Evolutionary conservation across 2,329 filamentous ascomycete species (phyloP), one percentile per base, ranked within the genome.

Genomic region (Monosporascus ibericus): DNA sequence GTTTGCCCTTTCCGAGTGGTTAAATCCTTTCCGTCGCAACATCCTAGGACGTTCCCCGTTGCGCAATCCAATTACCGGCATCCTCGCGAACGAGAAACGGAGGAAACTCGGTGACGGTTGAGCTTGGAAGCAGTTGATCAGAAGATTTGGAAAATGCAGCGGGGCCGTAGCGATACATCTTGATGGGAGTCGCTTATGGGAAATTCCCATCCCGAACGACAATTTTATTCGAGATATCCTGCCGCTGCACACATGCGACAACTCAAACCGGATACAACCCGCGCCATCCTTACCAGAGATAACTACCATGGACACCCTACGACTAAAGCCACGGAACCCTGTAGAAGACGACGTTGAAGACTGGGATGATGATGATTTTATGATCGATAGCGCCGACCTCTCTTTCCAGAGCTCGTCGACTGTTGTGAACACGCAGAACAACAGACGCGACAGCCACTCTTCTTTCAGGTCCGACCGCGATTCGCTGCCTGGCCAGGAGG

Each of bases 391-490:
- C 50, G 85, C 88, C 60, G 76, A 88, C 70, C 71, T 87, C 59
- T 77, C 75, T 50, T 80, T 85, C 58, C 75, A 77, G 61, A 80
- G 76, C 65, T 76, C 77, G 27, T 73, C 75, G 37, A 73, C 70
- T 38, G 65, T 72, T 37, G 68, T 69, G 53, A 76, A 73, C 52
- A 66, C 68, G 36, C 70, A 72, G 30, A 72, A 72, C 54, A 79
- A 83, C 56, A 80, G 82, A 55, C 82, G 88, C 58, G 87, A 91
- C 63, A 91, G 88, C 18, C 83, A 87, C 52, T 96, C 92, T 59
- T 95, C 91, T 18, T 82, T 90, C 63, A 87, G 87, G 62, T 96
- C 90, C 51, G 92, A 95, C 65, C 81, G 90, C 47, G 87, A 90
- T 49, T 90, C 86, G 1, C 75, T 84, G 58, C 80, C 81, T 52